phyloP scores from a whole-genome alignment of 2,329 filamentous ascomycete species.

The Pyricularia grisea region DNA sequence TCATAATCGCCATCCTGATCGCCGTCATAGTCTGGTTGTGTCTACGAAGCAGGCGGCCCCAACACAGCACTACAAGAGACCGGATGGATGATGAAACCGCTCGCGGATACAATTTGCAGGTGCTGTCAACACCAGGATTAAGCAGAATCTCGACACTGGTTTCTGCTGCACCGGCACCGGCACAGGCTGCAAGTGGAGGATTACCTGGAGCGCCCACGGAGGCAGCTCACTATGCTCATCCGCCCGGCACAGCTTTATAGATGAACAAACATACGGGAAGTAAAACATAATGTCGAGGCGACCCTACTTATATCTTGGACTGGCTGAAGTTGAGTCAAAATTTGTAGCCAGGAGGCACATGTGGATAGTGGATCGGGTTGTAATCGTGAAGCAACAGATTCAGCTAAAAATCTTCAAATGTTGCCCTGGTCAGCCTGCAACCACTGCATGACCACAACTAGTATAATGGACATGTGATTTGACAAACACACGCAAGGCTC shows the following conservation, averaged over 20 bases:
- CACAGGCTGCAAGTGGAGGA: neutral
- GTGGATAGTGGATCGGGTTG: too few species aligned
- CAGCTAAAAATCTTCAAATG: too few species aligned
- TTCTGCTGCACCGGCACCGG: neutral
- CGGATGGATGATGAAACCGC: neutral
- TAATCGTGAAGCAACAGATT: neutral
- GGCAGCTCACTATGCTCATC: neutral
- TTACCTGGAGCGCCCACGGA: neutral
- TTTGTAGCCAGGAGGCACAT: too few species aligned
- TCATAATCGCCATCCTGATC: neutral
- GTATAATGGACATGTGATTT: too few species aligned
- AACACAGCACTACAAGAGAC: neutral
- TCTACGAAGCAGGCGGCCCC: neutral
- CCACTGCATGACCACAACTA: too few species aligned
- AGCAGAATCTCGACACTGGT: neutral
- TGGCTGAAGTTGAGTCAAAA: neutral
- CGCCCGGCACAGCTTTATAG: neutral
- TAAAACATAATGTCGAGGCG: neutral
- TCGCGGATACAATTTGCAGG: neutral
- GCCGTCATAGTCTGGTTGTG: neutral
- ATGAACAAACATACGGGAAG: neutral
- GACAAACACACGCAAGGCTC: too few species aligned
- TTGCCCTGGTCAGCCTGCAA: too few species aligned
- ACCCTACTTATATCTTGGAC: neutral
- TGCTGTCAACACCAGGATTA: neutral